Percentiles rank a stretch among this genome's conserved stretches.
Evolutionary conservation across 768 basidiomycete species (phyloP).

Genomic region (Termitomyces sp.): DNA sequence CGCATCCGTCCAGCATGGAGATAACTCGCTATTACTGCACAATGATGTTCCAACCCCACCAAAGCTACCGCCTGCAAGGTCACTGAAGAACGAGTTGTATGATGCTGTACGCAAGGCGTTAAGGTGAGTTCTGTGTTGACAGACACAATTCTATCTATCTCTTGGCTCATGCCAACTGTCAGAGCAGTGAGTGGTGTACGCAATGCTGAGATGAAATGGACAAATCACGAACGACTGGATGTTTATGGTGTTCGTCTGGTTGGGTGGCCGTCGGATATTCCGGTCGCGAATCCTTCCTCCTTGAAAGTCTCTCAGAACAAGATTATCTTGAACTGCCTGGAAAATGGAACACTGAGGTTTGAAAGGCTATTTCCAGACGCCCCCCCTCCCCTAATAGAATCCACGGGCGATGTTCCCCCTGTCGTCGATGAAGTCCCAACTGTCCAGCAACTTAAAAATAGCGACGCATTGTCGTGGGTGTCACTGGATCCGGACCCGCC

Average conservation of each 20-base stretch:
- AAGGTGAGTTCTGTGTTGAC: slow-evolving; percentile 30
- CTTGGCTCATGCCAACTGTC: not conserved
- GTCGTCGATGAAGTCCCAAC: not conserved
- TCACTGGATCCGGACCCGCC: slow-evolving; percentile 23
- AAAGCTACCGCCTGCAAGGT: slow-evolving; percentile 25
- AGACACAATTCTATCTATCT: not conserved
- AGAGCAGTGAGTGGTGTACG: slow-evolving; percentile 54
- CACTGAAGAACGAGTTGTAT: slow-evolving; percentile 52
- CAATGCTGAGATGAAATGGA: slow-evolving; percentile 75
- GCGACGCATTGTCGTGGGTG: slow-evolving; percentile 38
- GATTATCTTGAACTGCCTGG: slow-evolving; percentile 41
- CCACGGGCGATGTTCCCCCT: not conserved
- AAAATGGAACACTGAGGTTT: slow-evolving; percentile 44
- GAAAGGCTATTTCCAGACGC: slow-evolving; percentile 21
- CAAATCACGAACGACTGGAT: slow-evolving; percentile 52
- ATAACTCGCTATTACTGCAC: not conserved
- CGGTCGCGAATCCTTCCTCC: slow-evolving; percentile 56
- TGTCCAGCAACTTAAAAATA: slow-evolving; percentile 2
- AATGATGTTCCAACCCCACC: slow-evolving; percentile 8
- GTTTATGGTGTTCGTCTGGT: slow-evolving; percentile 53
- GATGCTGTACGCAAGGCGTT: slow-evolving; percentile 46
- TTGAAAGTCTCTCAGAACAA: slow-evolving; percentile 52
- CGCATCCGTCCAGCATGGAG: slow-evolving; percentile 3
- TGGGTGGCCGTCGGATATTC: slow-evolving; percentile 60
- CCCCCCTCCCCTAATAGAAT: not conserved